Conservation (phyloP, 208 protist genomes). For the Acanthamoeba lenticulata region DNA sequence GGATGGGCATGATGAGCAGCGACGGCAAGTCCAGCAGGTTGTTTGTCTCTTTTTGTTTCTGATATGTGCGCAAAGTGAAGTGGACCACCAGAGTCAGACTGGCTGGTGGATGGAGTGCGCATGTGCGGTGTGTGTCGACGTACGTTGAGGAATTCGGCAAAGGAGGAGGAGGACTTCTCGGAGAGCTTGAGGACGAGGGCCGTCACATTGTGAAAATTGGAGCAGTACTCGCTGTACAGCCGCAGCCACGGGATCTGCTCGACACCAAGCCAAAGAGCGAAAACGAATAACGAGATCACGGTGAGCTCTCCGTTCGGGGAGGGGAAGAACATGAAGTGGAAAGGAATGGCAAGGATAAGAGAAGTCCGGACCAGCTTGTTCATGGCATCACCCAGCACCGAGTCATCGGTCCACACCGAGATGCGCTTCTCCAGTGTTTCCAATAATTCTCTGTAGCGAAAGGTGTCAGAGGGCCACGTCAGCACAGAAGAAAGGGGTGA, state of each 20-base stretch:
- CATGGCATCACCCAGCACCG: slow-evolving; percentile 43
- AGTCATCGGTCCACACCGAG: background rate
- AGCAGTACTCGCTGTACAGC: slow-evolving; percentile 53
- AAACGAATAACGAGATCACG: background rate
- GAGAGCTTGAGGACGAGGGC: background rate
- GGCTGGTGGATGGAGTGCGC: background rate
- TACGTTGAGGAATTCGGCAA: slow-evolving; percentile 55
- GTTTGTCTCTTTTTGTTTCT: slow-evolving; percentile 38
- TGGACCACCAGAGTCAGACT: no score
- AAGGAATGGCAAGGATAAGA: background rate
- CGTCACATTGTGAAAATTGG: slow-evolving; percentile 56
- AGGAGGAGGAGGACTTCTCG: slow-evolving; percentile 36
- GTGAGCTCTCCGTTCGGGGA: background rate
- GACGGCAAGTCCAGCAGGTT: slow-evolving; percentile 63
- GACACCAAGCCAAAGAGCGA: background rate
- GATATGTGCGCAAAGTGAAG: no score
- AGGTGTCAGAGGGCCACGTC: background rate
- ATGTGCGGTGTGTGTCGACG: background rate
- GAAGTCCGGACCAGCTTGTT: slow-evolving; percentile 63
- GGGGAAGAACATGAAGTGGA: background rate
- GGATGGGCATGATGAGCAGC: slow-evolving; percentile 66
- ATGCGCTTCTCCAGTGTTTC: slow-evolving; percentile 47
- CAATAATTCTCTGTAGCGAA: slow-evolving; percentile 8
- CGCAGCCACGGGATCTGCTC: slow-evolving; percentile 36
- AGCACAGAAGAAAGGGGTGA: background rate